Evolutionary conservation across 169 alveolate genomes (phyloP).

Genomic region (Plasmodium malariae): DNA sequence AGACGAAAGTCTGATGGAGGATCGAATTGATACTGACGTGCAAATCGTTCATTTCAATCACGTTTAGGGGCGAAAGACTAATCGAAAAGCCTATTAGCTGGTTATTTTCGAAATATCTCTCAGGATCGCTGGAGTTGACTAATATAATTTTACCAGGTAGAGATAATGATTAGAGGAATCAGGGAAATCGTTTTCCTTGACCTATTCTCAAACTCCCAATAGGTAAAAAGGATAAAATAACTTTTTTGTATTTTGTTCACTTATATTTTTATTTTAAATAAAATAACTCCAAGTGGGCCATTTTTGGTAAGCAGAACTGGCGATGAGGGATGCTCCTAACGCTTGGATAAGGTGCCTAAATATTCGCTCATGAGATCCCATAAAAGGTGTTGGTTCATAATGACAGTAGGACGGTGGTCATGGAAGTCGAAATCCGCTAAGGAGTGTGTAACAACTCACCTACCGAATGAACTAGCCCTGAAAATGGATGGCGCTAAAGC

Average conservation of each 20-base stretch:
- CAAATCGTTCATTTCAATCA: constrained; percentile 93
- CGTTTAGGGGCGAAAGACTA: constrained; percentile 95
- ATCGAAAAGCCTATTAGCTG: constrained; percentile 96
- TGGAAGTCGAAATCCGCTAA: constrained; percentile 94
- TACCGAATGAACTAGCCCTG: constrained; percentile 93
- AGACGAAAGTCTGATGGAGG: constrained; percentile 93
- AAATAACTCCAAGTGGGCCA: constrained; percentile 92
- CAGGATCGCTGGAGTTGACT: constrained; percentile 93
- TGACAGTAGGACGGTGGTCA: constrained; percentile 95
- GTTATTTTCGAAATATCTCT: constrained; percentile 95
- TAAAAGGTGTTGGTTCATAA: constrained; percentile 91
- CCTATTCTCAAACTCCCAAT: constrained; percentile 89
- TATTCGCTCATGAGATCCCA: constrained; percentile 93
- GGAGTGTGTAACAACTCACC: constrained; percentile 95
- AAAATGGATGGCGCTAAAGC: constrained; percentile 94
- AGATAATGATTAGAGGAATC: constrained; percentile 92
- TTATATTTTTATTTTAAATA: constrained; percentile 80
- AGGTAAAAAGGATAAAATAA: constrained; percentile 3
- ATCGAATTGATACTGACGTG: constrained; percentile 94
- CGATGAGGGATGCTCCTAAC: constrained; percentile 95
- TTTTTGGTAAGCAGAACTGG: constrained; percentile 92
- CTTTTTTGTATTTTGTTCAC: neutral
- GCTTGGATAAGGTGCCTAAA: constrained; percentile 93
- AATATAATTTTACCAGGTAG: constrained; percentile 90
- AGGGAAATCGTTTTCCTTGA: constrained; percentile 88